A percentile compares a stretch with the other conserved stretches of the same genome.
These are phyloP conservation scores for Breynia disticha DNA, from an alignment of 441 rosid genomes.

Conservation along the genomic window DNA sequence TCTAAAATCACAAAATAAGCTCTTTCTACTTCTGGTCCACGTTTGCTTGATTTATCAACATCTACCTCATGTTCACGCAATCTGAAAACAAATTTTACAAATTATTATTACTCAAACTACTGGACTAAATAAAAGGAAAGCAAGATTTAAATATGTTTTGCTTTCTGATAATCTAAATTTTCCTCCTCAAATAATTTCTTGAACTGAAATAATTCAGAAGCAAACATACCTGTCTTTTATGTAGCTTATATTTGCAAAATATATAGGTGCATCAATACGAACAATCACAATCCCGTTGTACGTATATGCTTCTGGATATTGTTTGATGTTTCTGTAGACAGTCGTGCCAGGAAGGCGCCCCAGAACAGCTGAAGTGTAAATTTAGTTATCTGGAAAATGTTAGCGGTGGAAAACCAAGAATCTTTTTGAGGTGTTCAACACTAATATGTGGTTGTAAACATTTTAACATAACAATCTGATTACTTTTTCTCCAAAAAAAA, in stretches of 20 bases:
- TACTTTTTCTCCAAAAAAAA: too few relatives aligned
- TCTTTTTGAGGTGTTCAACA: too few relatives aligned
- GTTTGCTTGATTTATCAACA: slow-evolving; percentile 48
- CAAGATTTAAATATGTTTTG: too few relatives aligned
- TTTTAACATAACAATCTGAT: too few relatives aligned
- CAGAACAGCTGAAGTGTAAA: slow-evolving; percentile 60
- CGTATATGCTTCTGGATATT: slow-evolving; percentile 93
- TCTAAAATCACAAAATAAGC: slow-evolving; percentile 74
- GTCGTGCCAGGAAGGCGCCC: slow-evolving; percentile 99
- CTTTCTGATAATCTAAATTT: too few relatives aligned
- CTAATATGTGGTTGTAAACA: too few relatives aligned
- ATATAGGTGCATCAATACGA: slow-evolving; percentile 85
- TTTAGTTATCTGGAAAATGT: not conserved
- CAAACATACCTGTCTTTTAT: slow-evolving; percentile 67
- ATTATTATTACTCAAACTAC: not conserved
- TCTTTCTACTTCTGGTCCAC: slow-evolving; percentile 77
- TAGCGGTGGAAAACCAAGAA: not conserved
- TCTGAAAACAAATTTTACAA: slow-evolving; percentile 27
- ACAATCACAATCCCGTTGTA: slow-evolving; percentile 91
- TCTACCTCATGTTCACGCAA: slow-evolving; percentile 74
- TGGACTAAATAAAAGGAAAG: not conserved
- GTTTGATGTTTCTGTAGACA: slow-evolving; percentile 76
- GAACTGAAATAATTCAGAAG: slow-evolving; percentile 1
- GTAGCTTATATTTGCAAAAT: slow-evolving; percentile 92
- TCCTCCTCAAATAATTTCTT: not conserved